These are phyloP conservation scores for Tuber melanosporum DNA, from an alignment of 495 filamentous ascomycete genomes.

Conservation along the genomic window DNA sequence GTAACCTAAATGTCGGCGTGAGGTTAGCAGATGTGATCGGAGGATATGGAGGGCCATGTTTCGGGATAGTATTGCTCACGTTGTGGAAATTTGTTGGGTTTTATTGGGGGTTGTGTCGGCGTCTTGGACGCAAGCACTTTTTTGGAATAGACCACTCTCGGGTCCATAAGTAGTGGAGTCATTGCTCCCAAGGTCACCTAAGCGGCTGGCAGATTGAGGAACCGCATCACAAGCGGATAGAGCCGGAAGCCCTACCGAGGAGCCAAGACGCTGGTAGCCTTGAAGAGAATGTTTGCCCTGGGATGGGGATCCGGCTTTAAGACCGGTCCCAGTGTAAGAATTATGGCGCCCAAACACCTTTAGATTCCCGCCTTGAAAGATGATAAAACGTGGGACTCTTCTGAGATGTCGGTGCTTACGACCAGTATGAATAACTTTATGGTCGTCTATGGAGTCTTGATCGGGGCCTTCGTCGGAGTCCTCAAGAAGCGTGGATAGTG, in stretches of 20 bases:
- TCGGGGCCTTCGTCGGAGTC: background rate
- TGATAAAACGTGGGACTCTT: background rate
- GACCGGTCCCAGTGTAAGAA: background rate
- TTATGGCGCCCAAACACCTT: slow-evolving; percentile 1
- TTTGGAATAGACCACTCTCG: background rate
- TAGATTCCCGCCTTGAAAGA: background rate
- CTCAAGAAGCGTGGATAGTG: background rate
- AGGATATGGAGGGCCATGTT: background rate
- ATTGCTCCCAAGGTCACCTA: background rate
- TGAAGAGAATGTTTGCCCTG: background rate
- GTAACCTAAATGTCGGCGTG: background rate
- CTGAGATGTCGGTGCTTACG: background rate
- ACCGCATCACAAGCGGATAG: background rate
- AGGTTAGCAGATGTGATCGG: background rate
- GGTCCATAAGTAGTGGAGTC: background rate
- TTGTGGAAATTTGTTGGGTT: background rate
- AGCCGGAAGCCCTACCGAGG: background rate
- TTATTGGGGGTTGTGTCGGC: background rate
- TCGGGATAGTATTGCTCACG: background rate
- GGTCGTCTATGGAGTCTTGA: background rate
- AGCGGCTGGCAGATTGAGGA: background rate
- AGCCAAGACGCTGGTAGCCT: background rate
- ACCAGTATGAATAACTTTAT: background rate
- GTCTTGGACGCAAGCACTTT: background rate
- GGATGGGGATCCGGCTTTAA: background rate